phyloP scores from a whole-genome alignment of 345 rosid genomes.

The Viola odorata region DNA sequence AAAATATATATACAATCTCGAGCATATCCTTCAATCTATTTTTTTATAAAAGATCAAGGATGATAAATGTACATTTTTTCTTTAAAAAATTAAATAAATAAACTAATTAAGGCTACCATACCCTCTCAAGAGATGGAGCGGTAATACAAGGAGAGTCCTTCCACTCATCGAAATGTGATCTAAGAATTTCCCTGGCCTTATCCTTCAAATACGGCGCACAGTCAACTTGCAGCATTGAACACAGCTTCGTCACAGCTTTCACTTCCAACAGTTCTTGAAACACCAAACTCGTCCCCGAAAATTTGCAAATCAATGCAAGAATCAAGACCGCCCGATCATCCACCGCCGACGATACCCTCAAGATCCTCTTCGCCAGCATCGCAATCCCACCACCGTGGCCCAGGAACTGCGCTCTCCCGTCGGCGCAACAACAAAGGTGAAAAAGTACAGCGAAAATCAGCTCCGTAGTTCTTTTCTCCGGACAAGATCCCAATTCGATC shows the following conservation, averaged over 20 bases:
- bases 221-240: slow-evolving; percentile 37
- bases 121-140: slow-evolving; percentile 3
- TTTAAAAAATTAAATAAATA: too few relatives aligned
- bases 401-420: slow-evolving; percentile 59
- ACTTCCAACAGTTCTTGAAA: slow-evolving; percentile 54
- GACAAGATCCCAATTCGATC: slow-evolving; percentile 38
- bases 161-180: slow-evolving; percentile 48
- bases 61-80: too few relatives aligned
- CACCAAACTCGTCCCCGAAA: slow-evolving; percentile 37
- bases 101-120: too few relatives aligned
- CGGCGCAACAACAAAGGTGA: slow-evolving; percentile 59
- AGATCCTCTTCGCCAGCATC: slow-evolving; percentile 45
- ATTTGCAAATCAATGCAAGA: slow-evolving; percentile 38
- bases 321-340: slow-evolving; percentile 58
- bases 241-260: slow-evolving; percentile 58
- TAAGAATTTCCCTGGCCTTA: slow-evolving; percentile 47
- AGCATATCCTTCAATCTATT: too few relatives aligned
- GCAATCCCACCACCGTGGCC: slow-evolving; percentile 53
- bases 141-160: slow-evolving; percentile 51
- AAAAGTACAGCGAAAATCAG: slow-evolving; percentile 43
- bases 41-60: too few relatives aligned
- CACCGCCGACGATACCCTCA: slow-evolving; percentile 40
- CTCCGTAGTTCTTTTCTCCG: slow-evolving; percentile 47
- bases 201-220: slow-evolving; percentile 42
- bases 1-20: too few relatives aligned